Percentiles rank a stretch among this genome's conserved stretches.
Evolutionary conservation across 345 rosid genomes (phyloP).

Genomic region (Fremontodendron californicum): DNA sequence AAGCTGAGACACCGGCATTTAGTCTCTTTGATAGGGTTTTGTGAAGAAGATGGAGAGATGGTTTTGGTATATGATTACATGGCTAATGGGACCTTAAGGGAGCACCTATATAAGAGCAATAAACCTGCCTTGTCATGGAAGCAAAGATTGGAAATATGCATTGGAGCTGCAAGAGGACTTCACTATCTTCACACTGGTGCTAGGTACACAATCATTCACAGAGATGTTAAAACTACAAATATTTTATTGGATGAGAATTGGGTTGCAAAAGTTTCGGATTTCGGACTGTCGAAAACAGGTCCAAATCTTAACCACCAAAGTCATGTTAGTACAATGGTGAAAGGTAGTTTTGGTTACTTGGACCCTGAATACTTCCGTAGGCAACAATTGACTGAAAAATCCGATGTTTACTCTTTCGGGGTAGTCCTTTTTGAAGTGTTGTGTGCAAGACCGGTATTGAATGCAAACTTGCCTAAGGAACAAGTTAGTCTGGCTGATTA

Average conservation of each 20-base stretch:
- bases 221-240: slow-evolving; percentile 76
- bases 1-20: slow-evolving; percentile 63
- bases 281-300: slow-evolving; percentile 60
- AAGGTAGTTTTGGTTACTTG: slow-evolving; percentile 66
- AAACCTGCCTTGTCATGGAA: slow-evolving; percentile 46
- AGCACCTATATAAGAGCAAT: slow-evolving; percentile 38
- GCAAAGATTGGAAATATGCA: slow-evolving; percentile 58
- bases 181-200: slow-evolving; percentile 77
- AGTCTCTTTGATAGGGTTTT: slow-evolving; percentile 62
- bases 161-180: slow-evolving; percentile 67
- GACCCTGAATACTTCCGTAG: slow-evolving; percentile 64
- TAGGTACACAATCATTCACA: slow-evolving; percentile 53
- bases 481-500: slow-evolving; percentile 66
- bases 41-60: slow-evolving; percentile 65
- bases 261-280: slow-evolving; percentile 70
- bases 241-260: slow-evolving; percentile 58
- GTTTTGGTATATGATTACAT: slow-evolving; percentile 61
- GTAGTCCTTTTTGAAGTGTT: slow-evolving; percentile 60
- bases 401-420: slow-evolving; percentile 73
- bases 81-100: slow-evolving; percentile 59
- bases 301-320: slow-evolving; percentile 42
- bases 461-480: slow-evolving; percentile 41
- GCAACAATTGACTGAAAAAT: slow-evolving; percentile 61
- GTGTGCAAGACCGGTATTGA: slow-evolving; percentile 49
- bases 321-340: slow-evolving; percentile 59